Evolutionary conservation across 257 asterid genomes (phyloP).

Genomic region (Gentiana dahurica): DNA sequence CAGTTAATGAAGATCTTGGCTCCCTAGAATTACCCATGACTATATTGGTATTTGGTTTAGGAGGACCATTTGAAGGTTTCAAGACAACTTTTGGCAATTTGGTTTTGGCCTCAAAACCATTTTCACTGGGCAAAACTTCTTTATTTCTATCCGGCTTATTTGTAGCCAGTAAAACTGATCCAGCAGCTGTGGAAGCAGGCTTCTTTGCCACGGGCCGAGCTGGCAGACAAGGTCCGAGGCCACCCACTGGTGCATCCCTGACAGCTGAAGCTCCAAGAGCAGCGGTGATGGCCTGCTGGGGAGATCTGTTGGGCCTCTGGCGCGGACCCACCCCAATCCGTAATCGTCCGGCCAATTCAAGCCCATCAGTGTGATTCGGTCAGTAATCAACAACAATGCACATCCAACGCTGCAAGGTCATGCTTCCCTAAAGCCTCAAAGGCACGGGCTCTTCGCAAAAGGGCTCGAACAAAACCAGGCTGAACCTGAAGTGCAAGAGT

Average conservation of each 20-base stretch:
- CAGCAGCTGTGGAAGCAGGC: conserved; percentile 21
- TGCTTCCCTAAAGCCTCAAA: conserved; percentile 68
- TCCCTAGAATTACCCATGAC: conserved; percentile 33
- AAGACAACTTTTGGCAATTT: conserved; percentile 58
- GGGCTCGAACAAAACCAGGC: conserved; percentile 57
- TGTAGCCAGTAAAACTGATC: conserved; percentile 24
- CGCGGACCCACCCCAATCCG: conserved; percentile 59
- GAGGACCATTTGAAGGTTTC: conserved; percentile 56
- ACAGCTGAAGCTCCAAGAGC: conserved; percentile 99
- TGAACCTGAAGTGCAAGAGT: conserved; percentile 69
- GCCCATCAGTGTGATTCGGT: conserved; percentile 58
- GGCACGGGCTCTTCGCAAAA: conserved; percentile 83
- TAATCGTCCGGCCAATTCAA: conserved; percentile 67
- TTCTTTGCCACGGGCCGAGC: conserved; percentile 74
- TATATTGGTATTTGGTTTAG: conserved; percentile 25
- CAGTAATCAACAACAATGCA: conserved; percentile 48
- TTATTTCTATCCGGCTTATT: conserved; percentile 45
- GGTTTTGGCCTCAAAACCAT: conserved; percentile 41
- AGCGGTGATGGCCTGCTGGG: conserved; percentile 96
- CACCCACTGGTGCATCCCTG: conserved; percentile 85
- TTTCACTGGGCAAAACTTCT: conserved; percentile 29
- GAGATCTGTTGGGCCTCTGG: conserved; percentile 88
- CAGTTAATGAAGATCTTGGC: conserved; percentile 2
- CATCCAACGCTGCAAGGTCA: conserved; percentile 82
- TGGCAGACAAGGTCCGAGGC: conserved; percentile 90